Evolutionary conservation across 2,329 filamentous ascomycete species (phyloP).

Genomic region (Tolypocladium sp.): DNA sequence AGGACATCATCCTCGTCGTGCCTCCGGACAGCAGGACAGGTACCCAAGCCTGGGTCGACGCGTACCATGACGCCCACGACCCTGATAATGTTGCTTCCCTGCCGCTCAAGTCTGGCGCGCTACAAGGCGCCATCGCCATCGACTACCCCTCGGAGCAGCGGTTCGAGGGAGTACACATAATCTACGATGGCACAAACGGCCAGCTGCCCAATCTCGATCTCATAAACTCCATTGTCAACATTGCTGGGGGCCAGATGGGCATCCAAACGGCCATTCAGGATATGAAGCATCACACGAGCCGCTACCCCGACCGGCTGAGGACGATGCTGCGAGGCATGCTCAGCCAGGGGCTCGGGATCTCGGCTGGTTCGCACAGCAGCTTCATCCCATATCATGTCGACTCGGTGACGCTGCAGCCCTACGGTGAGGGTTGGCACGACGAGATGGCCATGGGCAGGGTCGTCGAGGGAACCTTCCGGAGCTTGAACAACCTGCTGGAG

Average conservation of each 20-base stretch:
- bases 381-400: conserved; percentile 99
- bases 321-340: conserved; percentile 92
- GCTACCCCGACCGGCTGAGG: conserved; percentile 70
- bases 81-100: conserved; percentile 62
- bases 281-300: conserved; percentile 75
- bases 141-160: conserved; percentile 81
- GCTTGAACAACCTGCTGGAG: conserved; percentile 91
- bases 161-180: conserved; percentile 81
- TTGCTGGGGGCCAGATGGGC: conserved; percentile 87
- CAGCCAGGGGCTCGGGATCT: conserved; percentile 80
- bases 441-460: conserved; percentile 91
- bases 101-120: conserved; percentile 81
- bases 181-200: conserved; percentile 93
- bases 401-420: conserved; percentile 84
- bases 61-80: conserved; percentile 86
- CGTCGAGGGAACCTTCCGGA: conserved; percentile 83
- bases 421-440: conserved; percentile 90
- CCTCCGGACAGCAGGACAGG: conserved; percentile 83
- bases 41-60: conserved; percentile 94
- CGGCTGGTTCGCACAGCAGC: conserved; percentile 83
- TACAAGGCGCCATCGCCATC: conserved; percentile 88
- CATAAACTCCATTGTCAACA: conserved; percentile 84
- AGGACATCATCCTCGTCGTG: conserved; percentile 91
- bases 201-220: conserved; percentile 93
- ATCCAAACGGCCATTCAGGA: conserved; percentile 76